Evolutionary conservation across 805 yeast species (phyloP).

Genomic region (Yarrowia sp.): DNA sequence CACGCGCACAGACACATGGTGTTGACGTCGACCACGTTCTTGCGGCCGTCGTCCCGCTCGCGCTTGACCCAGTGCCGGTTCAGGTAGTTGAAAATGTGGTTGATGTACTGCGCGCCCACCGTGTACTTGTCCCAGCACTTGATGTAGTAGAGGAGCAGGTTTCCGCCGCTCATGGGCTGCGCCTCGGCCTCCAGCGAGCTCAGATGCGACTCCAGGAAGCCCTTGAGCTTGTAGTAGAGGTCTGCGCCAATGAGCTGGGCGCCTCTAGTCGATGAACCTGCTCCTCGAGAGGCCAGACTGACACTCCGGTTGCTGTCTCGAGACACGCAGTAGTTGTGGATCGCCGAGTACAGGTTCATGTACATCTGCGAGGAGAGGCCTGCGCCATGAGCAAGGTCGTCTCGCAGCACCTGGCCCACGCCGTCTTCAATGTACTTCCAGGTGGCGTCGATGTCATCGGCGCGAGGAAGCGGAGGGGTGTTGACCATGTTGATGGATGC

Average conservation of each 20-base stretch:
- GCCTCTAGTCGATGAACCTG: conserved; percentile 30
- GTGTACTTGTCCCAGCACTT: conserved; percentile 85
- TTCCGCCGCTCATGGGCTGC: conserved; percentile 53
- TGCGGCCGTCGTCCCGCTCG: conserved; percentile 89
- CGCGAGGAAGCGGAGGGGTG: conserved; percentile 33
- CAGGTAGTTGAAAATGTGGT: conserved; percentile 91
- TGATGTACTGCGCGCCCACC: conserved; percentile 86
- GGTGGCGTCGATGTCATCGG: conserved; percentile 38
- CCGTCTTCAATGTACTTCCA: conserved; percentile 45
- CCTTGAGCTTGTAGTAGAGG: conserved; percentile 68
- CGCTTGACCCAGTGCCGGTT: conserved; percentile 97
- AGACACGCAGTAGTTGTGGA: conserved; percentile 83
- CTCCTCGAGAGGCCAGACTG: conserved; percentile 29
- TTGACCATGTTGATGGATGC: not conserved
- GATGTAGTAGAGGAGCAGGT: conserved; percentile 78
- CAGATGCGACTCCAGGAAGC: conserved; percentile 59
- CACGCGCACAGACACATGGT: conserved; percentile 84
- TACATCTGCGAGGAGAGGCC: conserved; percentile 50
- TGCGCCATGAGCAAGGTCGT: conserved; percentile 36
- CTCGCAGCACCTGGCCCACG: conserved; percentile 41
- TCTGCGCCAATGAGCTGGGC: conserved; percentile 81
- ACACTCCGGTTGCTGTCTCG: conserved; percentile 30
- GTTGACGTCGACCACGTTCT: conserved; percentile 86
- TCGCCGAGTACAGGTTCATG: conserved; percentile 87
- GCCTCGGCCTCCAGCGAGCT: conserved; percentile 32